A percentile compares a stretch with the other conserved stretches of the same genome.
These are phyloP conservation scores for Globisporangium irregulare DNA, from an alignment of 352 stramenopile genomes.

Conservation along the genomic window DNA sequence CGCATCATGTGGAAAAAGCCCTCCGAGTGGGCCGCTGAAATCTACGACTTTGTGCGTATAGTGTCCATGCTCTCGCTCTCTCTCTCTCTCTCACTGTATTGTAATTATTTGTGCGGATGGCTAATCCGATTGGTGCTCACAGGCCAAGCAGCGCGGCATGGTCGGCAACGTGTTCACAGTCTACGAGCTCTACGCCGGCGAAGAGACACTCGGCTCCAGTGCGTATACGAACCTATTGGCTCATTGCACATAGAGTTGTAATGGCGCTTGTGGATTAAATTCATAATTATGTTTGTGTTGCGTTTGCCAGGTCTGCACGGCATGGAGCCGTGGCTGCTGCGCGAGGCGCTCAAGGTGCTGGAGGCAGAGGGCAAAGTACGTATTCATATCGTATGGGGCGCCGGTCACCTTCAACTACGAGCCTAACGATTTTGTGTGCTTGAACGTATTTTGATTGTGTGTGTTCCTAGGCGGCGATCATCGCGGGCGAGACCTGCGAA, in stretches of 20 bases:
- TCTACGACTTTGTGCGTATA: constrained; percentile 79
- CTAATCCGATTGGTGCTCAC: neutral
- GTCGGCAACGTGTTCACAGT: constrained; percentile 82
- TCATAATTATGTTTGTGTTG: neutral
- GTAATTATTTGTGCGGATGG: constrained; percentile 11
- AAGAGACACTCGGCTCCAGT: constrained; percentile 80
- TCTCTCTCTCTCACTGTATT: neutral
- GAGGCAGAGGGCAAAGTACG: constrained; percentile 72
- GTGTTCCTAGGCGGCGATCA: constrained; percentile 54
- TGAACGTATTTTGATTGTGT: neutral
- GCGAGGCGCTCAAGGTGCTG: constrained; percentile 70
- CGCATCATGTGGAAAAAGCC: constrained; percentile 88
- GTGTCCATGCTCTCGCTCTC: no score
- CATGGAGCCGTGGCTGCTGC: constrained; percentile 82
- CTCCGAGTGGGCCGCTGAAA: constrained; percentile 72
- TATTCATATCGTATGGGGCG: neutral
- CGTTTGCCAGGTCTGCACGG: constrained; percentile 56
- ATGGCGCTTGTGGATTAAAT: neutral
- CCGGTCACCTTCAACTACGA: no score
- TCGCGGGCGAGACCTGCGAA: constrained; percentile 76
- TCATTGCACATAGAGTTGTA: neutral
- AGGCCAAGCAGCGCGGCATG: constrained; percentile 75
- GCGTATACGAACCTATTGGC: constrained; percentile 12
- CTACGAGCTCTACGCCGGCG: constrained; percentile 82
- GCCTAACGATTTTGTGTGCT: neutral